Evolutionary conservation across 352 stramenopile species (phyloP).

Genomic region (Phytophthora tentaculata): DNA sequence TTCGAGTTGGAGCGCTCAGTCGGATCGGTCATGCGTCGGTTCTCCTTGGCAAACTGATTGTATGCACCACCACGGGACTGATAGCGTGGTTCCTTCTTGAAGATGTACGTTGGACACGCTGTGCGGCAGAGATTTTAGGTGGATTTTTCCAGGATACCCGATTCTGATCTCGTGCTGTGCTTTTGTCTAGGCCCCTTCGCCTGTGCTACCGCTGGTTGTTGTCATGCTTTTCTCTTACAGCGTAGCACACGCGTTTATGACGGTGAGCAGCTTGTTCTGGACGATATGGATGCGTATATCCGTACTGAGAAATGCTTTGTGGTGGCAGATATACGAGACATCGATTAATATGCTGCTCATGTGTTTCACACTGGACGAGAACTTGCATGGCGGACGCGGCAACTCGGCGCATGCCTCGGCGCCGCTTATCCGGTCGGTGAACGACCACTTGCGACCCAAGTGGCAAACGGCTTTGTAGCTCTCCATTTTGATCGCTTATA

Average conservation of each 20-base stretch:
- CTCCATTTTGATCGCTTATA: conserved; percentile 26
- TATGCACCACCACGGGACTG: conserved; percentile 73
- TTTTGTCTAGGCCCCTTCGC: conserved; percentile 52
- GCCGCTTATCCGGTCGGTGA: conserved; percentile 73
- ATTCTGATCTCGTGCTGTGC: conserved; percentile 8
- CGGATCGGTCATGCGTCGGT: conserved; percentile 75
- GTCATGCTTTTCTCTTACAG: conserved; percentile 80
- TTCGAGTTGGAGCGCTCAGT: conserved; percentile 69
- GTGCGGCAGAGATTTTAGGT: conserved; percentile 1
- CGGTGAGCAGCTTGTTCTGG: conserved; percentile 40
- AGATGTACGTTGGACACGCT: conserved; percentile 43
- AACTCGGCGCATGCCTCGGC: conserved; percentile 70
- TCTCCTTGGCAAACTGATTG: conserved; percentile 77
- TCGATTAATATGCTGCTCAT: conserved; percentile 87
- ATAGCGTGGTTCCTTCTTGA: conserved; percentile 78
- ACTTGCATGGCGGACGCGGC: conserved; percentile 78
- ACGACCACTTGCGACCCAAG: conserved; percentile 84
- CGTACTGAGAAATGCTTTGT: background rate
- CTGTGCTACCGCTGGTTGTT: conserved; percentile 66
- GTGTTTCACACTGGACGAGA: conserved; percentile 88
- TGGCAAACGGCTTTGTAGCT: conserved; percentile 80
- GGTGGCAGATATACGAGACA: conserved; percentile 79
- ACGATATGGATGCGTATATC: background rate
- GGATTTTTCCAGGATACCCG: background rate
- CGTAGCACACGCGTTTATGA: conserved; percentile 84